Base-by-base conservation (phyloP, 1,284 basidiomycete species). In the Vanrija humicola region DNA sequence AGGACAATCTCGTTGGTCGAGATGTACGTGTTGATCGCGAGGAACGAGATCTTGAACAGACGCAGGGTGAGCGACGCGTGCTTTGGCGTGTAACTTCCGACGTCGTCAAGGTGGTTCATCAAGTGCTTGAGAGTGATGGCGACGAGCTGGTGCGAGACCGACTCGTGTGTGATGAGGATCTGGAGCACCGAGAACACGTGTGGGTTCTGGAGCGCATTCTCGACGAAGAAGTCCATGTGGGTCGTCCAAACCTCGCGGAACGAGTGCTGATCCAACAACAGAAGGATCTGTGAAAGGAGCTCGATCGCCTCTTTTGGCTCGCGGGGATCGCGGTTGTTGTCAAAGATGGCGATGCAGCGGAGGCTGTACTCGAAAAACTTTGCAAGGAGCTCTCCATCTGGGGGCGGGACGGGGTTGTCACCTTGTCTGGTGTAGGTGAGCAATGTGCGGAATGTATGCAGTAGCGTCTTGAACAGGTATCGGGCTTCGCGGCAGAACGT, bases 11-110 rank as follows among this genome's bases (percentile, higher is more conserved):
- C 96, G 76, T 98, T 98, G 38, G 83, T 78, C 28, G 79, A 77
- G 34, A 93, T 88, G 74, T 86, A 88, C 55, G 84, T 76, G 38
- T 87, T 86, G 60, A 98, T 91, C 3, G 95, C 90, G 63, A 85
- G 83, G 77, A 98, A 99, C 8, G 92, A 88, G 84, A 97, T 89
- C 79, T 98, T 98, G 84, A 93, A 98, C 56, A 98, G 80, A 50
- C 92, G 84, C 56, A 98, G 86, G 10, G 88, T 89, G 1, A 88
- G 85, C 3, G 88, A 86, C 10, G 85, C 86, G 63, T 86, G 81
- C 58, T 79, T 78, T 65, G 91, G 88, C 66, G 94, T 88, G 68
- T 88, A 85, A 61, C 91, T 87, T 46, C 94, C 95, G 3, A 99
- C 83, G 46, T 87, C 79, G 26, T 87, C 88, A 15, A 99, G 83